These are phyloP conservation scores for Aspergillus calidoustus DNA, from an alignment of 2,329 filamentous ascomycete species.

Conservation along the genomic window DNA sequence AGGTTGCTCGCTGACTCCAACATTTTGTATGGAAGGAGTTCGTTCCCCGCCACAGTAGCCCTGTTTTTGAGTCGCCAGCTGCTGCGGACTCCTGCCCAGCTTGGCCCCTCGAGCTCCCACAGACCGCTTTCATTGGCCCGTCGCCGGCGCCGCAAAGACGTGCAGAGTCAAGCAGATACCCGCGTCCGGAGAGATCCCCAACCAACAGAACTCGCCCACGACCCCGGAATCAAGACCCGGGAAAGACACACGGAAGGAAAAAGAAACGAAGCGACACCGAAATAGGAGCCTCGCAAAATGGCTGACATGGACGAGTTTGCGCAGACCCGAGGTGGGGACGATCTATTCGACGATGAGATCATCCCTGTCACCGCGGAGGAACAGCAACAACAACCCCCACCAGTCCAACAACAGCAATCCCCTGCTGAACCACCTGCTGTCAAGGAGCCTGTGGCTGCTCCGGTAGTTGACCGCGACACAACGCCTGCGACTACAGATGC, in stretches of 20 bases:
- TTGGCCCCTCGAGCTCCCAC: conserved; percentile 23
- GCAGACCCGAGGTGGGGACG: conserved; percentile 55
- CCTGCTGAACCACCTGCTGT: conserved; percentile 25
- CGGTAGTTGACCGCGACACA: conserved; percentile 1
- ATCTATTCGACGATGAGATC: conserved; percentile 57
- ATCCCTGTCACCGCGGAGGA: conserved; percentile 47
- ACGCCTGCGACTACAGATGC: conserved; percentile 27
- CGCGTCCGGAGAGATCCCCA: conserved; percentile 15
- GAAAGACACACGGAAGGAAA: background rate
- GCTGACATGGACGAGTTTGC: conserved; percentile 50
- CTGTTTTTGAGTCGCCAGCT: background rate
- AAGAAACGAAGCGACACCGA: background rate
- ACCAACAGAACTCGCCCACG: conserved; percentile 12
- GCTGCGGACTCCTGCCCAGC: no score
- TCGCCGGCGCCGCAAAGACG: conserved; percentile 26
- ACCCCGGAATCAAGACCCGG: background rate
- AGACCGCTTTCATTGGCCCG: conserved; percentile 28
- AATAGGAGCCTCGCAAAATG: conserved; percentile 10
- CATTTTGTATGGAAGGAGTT: background rate
- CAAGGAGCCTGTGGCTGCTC: conserved; percentile 17
- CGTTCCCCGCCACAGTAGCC: background rate
- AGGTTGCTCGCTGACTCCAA: no score
- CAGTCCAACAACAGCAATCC: background rate
- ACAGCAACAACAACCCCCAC: conserved; percentile 16
- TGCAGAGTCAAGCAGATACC: conserved; percentile 20